Evolutionary conservation across 169 alveolate genomes (phyloP).

Genomic region (Eimeria acervulina): DNA sequence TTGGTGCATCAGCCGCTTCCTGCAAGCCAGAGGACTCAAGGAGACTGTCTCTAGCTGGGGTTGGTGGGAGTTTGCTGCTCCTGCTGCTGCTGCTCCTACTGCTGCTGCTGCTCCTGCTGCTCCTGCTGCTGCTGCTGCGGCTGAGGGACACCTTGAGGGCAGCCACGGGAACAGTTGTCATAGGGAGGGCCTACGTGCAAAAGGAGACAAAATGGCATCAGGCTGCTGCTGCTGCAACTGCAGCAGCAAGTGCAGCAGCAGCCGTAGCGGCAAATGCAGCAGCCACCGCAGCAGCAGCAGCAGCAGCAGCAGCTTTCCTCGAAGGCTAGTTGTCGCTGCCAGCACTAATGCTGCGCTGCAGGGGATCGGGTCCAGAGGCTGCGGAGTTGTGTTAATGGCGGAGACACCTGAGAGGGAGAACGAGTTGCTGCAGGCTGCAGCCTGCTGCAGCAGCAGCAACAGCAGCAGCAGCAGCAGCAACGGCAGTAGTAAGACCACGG

Average conservation of each 20-base stretch:
- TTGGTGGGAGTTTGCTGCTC: background rate
- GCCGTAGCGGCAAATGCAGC: background rate
- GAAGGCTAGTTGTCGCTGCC: background rate
- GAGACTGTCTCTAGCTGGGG: background rate
- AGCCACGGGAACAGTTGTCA: background rate
- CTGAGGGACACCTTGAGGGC: background rate
- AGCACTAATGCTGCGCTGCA: background rate
- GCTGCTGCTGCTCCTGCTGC: background rate
- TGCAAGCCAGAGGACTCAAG: background rate
- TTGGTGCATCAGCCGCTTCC: background rate
- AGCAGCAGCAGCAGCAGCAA: background rate
- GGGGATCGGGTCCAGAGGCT: background rate
- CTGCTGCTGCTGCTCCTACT: background rate
- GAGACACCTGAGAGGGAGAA: conserved; percentile 42
- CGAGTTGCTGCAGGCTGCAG: conserved; percentile 61
- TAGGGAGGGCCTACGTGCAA: background rate
- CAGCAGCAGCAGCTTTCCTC: background rate
- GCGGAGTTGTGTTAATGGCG: background rate
- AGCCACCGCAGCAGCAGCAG: background rate
- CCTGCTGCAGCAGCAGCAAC: conserved; percentile 22
- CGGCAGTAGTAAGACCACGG: background rate
- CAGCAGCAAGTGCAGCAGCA: background rate
- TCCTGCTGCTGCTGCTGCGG: background rate
- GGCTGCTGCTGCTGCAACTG: background rate
- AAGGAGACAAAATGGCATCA: background rate